Evolutionary conservation across 805 yeast genomes (phyloP).

Genomic region (Hanseniaspora occidentalis): DNA sequence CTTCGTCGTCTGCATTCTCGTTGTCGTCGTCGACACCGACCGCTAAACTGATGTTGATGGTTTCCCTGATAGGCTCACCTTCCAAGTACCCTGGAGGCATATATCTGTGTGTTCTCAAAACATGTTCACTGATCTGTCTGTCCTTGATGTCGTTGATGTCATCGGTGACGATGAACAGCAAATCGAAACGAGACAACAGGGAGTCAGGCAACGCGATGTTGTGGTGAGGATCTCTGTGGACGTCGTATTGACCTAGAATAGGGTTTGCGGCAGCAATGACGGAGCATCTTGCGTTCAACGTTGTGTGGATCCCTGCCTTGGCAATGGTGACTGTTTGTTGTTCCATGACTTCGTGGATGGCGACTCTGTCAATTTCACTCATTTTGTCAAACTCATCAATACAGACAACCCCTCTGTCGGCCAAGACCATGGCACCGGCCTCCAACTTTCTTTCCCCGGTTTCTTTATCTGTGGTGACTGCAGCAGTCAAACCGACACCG

Average conservation of each 20-base stretch:
- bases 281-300: constrained; percentile 91
- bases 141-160: constrained; percentile 80
- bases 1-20: constrained; percentile 28
- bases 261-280: constrained; percentile 99
- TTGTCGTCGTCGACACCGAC: constrained; percentile 48
- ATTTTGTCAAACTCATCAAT: constrained; percentile 98
- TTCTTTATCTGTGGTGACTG: constrained; percentile 91
- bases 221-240: constrained; percentile 70
- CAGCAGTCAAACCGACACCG: constrained; percentile 98
- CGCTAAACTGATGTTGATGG: constrained; percentile 54
- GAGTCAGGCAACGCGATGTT: constrained; percentile 97
- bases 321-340: constrained; percentile 98
- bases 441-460: constrained; percentile 94
- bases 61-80: constrained; percentile 89
- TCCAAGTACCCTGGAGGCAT: constrained; percentile 78
- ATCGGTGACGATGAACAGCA: constrained; percentile 90
- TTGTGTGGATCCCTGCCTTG: constrained; percentile 97
- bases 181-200: constrained; percentile 88
- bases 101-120: constrained; percentile 83
- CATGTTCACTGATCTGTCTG: constrained; percentile 85
- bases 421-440: constrained; percentile 99
- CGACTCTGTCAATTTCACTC: constrained; percentile 94
- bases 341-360: constrained; percentile 99
- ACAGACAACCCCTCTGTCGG: constrained; percentile 95
- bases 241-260: constrained; percentile 89